Base-by-base conservation (phyloP, 2,329 filamentous ascomycete species). In the Aspergillus sp. region DNA sequence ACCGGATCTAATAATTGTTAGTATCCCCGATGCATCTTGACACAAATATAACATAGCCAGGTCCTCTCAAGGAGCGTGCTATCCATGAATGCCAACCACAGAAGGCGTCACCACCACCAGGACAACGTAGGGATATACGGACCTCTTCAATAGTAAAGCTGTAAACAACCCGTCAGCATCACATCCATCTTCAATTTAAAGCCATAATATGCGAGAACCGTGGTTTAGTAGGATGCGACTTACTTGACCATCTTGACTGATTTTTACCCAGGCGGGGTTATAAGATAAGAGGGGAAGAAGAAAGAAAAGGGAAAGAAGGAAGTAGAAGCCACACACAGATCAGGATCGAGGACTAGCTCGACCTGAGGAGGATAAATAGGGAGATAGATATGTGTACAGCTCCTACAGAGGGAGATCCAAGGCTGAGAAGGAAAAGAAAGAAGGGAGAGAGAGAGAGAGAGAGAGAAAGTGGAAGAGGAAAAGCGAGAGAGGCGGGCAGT, bases 171-270 rank as follows among this genome's bases (percentile, higher is more conserved):
- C 45, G 53, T 71, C 60, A 71, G 67, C 53, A 54, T 27, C 27
- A 32, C 39, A 36, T 47, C 43, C 41, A 30, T 30, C 27, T 39
- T 36, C 32, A 8, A 8, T 7, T 12, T 8, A 26, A 19, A 6
- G 3, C 36, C 27, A 6, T 8, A 10, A 27, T 4, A 8, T 9
- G 7, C 12, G 26, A 2, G 4, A 39, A 5, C 4, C 10, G 19
- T 26, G 6, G 12, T 32, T 6, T 32, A 9, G 6, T 2, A 44
- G 41, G 19, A 19, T 39, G 36, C 36, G 47, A 91, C 90, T 86
- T 86, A 96, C 90, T 97, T 96, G 74, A 98, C 93, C 93, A 98
- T 98, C 74, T 89, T 96, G 85, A 78, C 88, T 87, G 89, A 87
- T 64, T 63, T 64, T 64, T 65, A 63, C 60, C 53, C 58, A 47